Conservation (phyloP, 352 stramenopile species). For the Globisporangium radiosum region DNA sequence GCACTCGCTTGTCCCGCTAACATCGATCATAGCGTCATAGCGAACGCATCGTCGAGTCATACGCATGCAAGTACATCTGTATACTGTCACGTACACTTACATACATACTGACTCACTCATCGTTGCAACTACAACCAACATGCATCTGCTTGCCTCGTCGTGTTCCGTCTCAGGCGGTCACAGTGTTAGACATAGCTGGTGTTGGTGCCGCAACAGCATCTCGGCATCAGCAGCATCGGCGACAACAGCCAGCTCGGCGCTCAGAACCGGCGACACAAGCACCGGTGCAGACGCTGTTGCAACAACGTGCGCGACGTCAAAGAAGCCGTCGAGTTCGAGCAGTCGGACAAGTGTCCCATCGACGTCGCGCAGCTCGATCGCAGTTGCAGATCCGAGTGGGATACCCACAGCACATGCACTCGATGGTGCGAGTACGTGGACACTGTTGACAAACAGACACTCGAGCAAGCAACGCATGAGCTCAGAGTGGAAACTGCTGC, state of each 20-base stretch:
- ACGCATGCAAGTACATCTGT: no score
- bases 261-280: not conserved
- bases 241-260: no score
- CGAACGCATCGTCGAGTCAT: not conserved
- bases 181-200: no score
- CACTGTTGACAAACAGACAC: conserved; percentile 17
- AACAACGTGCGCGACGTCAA: conserved; percentile 10
- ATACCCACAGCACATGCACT: not conserved
- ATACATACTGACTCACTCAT: no score
- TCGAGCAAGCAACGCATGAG: conserved; percentile 19
- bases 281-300: not conserved
- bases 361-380: conserved; percentile 12
- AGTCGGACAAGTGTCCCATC: conserved; percentile 7
- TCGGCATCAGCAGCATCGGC: not conserved
- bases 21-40: not conserved
- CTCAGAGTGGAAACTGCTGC: conserved; percentile 16
- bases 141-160: no score
- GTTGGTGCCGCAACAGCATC: no score
- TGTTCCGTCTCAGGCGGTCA: no score
- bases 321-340: conserved; percentile 17
- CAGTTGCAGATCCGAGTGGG: conserved; percentile 1
- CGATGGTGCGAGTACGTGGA: not conserved
- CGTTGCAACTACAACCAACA: no score
- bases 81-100: not conserved
- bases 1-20: not conserved